Evolutionary conservation across 2,329 filamentous ascomycete genomes (phyloP), one percentile per base, ranked within the genome.

Genomic region (Clarireedia homoeocarpa): DNA sequence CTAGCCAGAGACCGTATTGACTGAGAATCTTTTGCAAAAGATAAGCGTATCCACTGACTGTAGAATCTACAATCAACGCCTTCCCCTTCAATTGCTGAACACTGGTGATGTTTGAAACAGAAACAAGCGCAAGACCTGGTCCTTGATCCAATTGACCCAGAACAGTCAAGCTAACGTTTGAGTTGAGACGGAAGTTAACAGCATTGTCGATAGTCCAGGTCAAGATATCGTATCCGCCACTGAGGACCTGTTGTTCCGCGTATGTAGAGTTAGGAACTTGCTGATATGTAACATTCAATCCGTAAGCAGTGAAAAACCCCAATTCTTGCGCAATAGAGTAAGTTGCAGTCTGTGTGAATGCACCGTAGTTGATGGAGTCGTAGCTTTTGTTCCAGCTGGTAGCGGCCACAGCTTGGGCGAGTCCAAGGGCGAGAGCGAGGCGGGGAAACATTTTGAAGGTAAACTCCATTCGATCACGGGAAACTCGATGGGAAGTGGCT

Each of bases 241-340:
- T 44, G 9, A 44, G 15, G 9, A 44, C 40, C 23, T 44, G 40
- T 20, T 17, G 9, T 44, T 44, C 40, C 9, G 63, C 65, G 38
- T 57, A 62, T 4, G 63, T 63, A 30, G 65, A 68, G 48, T 65
- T 68, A 5, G 67, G 62, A 39, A 68, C 63, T 51, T 68, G 66
- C 6, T 12, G n/a, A 44, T 20, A 44, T 10, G 17, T 44, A 17
- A 44, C 40, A 17, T 44, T 23, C 40, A 44, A 44, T 9, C 40
- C 40, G 12, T 44, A 44, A 17, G 15, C 40, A n/a, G 57, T 59
- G 58, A 68, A 68, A 56, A 67, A 64, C 3, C 63, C 62, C n/a
- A 68, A 59, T 47, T 65, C 62, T 45, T 66, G 66, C 20, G 67
- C 66, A 27, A 68, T 58, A n/a, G 67, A 67, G 55, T 67, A 69